phyloP scores from a whole-genome alignment of 2,329 filamentous ascomycete species.

The Didymella exigua region DNA sequence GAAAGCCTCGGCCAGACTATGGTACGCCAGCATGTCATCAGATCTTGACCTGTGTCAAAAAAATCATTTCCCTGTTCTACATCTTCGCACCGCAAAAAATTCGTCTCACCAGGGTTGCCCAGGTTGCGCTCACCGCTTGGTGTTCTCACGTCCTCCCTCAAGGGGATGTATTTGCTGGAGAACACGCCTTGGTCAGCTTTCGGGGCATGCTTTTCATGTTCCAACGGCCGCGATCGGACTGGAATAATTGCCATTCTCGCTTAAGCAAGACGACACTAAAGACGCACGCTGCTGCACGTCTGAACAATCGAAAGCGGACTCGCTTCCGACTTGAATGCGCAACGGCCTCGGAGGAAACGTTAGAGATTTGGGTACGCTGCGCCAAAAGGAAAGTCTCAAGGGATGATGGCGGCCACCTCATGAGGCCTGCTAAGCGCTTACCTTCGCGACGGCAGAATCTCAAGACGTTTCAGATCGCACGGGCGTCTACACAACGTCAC shows the following conservation, averaged over 20 bases:
- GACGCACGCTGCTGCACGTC: slow-evolving; percentile 36
- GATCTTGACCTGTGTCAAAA: background rate
- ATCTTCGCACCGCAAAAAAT: background rate
- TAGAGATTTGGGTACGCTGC: background rate
- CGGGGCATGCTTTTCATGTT: slow-evolving; percentile 7
- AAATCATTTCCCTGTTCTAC: background rate
- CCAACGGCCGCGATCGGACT: slow-evolving; percentile 27
- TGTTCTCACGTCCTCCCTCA: background rate
- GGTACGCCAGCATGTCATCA: background rate
- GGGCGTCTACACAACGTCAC: slow-evolving; percentile 16
- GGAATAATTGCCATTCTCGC: slow-evolving; percentile 29
- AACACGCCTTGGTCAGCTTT: background rate
- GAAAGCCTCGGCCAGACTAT: background rate
- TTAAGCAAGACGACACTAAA: slow-evolving; percentile 33
- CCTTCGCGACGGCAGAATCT: slow-evolving; percentile 8
- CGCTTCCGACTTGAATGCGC: slow-evolving; percentile 30
- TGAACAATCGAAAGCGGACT: slow-evolving; percentile 28
- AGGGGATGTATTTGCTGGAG: background rate
- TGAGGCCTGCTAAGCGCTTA: slow-evolving; percentile 10
- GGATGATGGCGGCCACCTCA: background rate
- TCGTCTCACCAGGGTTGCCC: background rate
- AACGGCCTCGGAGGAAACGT: slow-evolving; percentile 14
- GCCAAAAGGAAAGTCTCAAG: background rate
- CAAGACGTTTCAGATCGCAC: slow-evolving; percentile 8
- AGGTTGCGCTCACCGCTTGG: background rate